Percentiles rank a stretch among this genome's conserved stretches.
Evolutionary conservation across 2,329 filamentous ascomycete genomes (phyloP).

Genomic region (Penicillium frequentans): DNA sequence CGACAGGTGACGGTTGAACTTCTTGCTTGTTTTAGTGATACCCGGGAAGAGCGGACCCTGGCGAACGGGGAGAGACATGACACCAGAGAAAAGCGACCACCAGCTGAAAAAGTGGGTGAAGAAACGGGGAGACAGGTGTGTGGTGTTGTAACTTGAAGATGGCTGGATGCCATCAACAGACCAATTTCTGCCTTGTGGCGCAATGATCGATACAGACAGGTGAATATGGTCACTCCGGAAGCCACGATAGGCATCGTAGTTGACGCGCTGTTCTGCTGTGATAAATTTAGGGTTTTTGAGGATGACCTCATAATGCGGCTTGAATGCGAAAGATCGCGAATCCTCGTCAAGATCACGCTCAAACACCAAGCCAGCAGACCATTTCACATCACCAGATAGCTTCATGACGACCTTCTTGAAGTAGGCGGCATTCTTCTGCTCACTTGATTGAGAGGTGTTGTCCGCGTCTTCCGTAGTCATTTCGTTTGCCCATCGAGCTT

Average conservation of each 20-base stretch:
- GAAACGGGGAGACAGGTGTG: slow-evolving; percentile 91
- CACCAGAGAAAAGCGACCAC: slow-evolving; percentile 95
- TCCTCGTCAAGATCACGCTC: slow-evolving; percentile 76
- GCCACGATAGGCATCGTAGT: slow-evolving; percentile 92
- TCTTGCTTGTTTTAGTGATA: slow-evolving; percentile 95
- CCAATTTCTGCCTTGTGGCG: slow-evolving; percentile 87
- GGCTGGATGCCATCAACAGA: slow-evolving; percentile 69
- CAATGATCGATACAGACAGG: slow-evolving; percentile 85
- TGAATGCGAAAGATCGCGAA: slow-evolving; percentile 80
- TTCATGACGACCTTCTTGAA: slow-evolving; percentile 99
- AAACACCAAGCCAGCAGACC: slow-evolving; percentile 88
- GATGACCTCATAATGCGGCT: slow-evolving; percentile 86
- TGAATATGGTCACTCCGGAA: slow-evolving; percentile 97
- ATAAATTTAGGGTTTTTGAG: slow-evolving; percentile 78
- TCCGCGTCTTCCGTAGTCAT: slow-evolving; percentile 53
- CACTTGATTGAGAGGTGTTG: slow-evolving; percentile 63
- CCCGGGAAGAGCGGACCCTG: slow-evolving; percentile 91
- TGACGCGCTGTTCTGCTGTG: slow-evolving; percentile 54
- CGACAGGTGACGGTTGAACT: slow-evolving; percentile 94
- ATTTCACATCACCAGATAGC: slow-evolving; percentile 91
- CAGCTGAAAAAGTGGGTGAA: slow-evolving; percentile 98
- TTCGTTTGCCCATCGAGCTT: slow-evolving; percentile 67
- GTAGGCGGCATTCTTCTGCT: slow-evolving; percentile 68
- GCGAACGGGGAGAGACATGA: slow-evolving; percentile 90
- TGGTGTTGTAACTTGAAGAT: slow-evolving; percentile 91